These are phyloP conservation scores for Xylaria digitata DNA, from an alignment of 2,329 filamentous ascomycete species.

Conservation along the genomic window DNA sequence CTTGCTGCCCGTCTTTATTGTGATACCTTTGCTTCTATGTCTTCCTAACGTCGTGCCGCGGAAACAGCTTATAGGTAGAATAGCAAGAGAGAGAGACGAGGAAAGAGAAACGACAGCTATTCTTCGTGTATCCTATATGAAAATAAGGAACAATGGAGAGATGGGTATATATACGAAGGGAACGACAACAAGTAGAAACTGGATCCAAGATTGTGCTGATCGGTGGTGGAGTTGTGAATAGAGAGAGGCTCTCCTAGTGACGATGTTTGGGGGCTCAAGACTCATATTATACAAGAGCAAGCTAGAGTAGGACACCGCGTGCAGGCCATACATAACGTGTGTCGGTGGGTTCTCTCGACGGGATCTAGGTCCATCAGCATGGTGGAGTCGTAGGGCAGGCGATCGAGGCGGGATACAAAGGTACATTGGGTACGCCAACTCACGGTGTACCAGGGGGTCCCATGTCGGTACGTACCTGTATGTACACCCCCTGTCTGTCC, in stretches of 20 bases:
- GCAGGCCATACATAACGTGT: constrained; percentile 29
- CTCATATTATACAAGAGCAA: constrained; percentile 40
- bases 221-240: constrained; percentile 29
- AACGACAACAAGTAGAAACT: constrained; percentile 20
- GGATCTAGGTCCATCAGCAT: constrained; percentile 36
- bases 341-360: constrained; percentile 35
- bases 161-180: constrained; percentile 27
- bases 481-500: constrained; percentile 26
- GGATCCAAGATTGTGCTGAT: constrained; percentile 17
- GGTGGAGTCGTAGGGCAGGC: constrained; percentile 37
- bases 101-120: constrained; percentile 7
- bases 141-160: constrained; percentile 17
- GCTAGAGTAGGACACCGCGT: constrained; percentile 30
- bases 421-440: constrained; percentile 34
- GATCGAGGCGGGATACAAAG: constrained; percentile 38
- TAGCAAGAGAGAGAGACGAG: constrained; percentile 14
- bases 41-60: neutral
- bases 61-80: constrained; percentile 15
- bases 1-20: neutral
- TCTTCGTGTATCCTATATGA: constrained; percentile 12
- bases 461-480: constrained; percentile 31
- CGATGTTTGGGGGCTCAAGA: constrained; percentile 39
- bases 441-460: constrained; percentile 31
- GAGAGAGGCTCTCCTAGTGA: constrained; percentile 31
- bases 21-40: constrained; percentile 8